Evolutionary conservation across 176 grass and related monocot genomes (phyloP), one percentile per base, ranked within the genome.

Genomic region (Carex pumila): DNA sequence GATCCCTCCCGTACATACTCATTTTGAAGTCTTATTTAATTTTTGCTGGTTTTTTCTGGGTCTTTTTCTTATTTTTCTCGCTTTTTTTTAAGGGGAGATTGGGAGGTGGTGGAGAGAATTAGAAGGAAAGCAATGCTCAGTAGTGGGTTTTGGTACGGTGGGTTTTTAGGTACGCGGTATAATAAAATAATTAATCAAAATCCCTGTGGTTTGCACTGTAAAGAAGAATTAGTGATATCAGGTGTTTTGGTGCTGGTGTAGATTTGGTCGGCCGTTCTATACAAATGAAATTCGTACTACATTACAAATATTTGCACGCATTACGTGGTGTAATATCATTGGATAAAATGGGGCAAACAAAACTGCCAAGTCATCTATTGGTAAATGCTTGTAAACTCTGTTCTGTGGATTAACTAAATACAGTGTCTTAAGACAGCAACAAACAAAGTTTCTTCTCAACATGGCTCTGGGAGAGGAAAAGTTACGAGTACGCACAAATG

Each of bases 1-100:
- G 94, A 85, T 97, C 94, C 76, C 94, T 85, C 67, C 90, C 92
- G 92, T 94, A 97, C 92, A 91, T 94, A 85, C 94, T 97, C 94
- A 97, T 97, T 64, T 64, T 55, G 29, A 53, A 13, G 50, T 30
- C 29, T 76, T 54, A 12, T 19, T 37, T 0, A 7, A 10, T 3
- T 10, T 25, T 25, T 25, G 25, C 19, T 25, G 12, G n/a, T 31
- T 80, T 80, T 80, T 80, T 36, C 54, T 58, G 52, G 0, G 43
- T 6, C 1, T 69, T 60, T 79, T 31, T n/a, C 5, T 34, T 57
- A 30, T 60, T 80, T 78, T 25, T 49, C 47, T 34, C 53, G n/a
- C 32, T 61, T 30, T 61, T 54, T 61, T 61, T 32, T 18, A 41
- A 17, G 12, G 63, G 12, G 63, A 65, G 29, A 34, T 13, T 32